A percentile compares a stretch with the other conserved stretches of the same genome.
Conservation (phyloP, 352 stramenopile genomes). For the Phytophthora quininea region DNA sequence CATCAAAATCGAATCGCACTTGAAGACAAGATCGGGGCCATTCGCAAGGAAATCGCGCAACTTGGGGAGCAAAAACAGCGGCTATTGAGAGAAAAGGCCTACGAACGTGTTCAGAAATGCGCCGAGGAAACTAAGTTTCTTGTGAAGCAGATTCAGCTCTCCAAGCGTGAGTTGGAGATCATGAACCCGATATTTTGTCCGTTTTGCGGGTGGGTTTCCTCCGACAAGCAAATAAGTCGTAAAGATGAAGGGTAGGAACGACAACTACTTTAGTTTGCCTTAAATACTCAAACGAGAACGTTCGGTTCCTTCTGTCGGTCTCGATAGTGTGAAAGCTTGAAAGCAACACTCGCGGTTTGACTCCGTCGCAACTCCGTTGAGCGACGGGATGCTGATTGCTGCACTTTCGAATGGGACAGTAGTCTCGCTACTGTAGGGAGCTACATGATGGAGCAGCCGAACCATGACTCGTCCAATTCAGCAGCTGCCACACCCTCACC, state of each 20-base stretch:
- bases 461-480: conserved; percentile 56
- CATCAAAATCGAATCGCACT: conserved; percentile 8
- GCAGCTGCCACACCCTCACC: conserved; percentile 35
- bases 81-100: conserved; percentile 40
- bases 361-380: not conserved
- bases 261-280: conserved; percentile 8
- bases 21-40: conserved; percentile 24
- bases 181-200: conserved; percentile 48
- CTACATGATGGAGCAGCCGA: conserved; percentile 73
- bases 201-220: conserved; percentile 39
- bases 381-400: not conserved
- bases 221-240: not conserved
- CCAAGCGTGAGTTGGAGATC: conserved; percentile 46
- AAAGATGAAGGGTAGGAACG: not conserved
- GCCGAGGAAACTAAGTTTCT: conserved; percentile 33
- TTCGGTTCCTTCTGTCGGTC: conserved; percentile 27
- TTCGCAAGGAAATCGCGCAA: conserved; percentile 24
- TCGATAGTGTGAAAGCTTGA: conserved; percentile 5
- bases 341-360: conserved; percentile 14
- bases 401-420: not conserved
- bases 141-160: conserved; percentile 28
- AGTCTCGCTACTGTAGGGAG: not conserved
- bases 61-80: conserved; percentile 37
- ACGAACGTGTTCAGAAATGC: conserved; percentile 33
- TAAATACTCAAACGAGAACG: conserved; percentile 43